Conservation (phyloP, 352 stramenopile genomes). For the Pythium volutum region DNA sequence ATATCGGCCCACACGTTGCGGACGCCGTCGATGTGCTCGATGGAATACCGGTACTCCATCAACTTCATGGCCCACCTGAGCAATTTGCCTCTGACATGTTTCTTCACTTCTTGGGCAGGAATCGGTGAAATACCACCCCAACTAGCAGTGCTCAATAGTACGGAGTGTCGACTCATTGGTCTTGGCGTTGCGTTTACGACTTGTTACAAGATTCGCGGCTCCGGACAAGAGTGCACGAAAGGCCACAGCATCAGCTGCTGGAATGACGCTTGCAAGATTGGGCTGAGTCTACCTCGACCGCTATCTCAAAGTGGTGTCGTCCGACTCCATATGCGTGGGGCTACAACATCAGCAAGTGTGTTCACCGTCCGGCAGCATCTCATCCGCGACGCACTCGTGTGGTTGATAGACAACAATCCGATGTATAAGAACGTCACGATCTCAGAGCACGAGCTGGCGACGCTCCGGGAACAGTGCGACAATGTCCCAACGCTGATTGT, state of each 20-base stretch:
- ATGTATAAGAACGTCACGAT: slow-evolving; percentile 2
- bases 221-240: slow-evolving; percentile 1
- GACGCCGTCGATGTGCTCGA: slow-evolving; percentile 22
- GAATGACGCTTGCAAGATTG: slow-evolving; percentile 9
- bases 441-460: background rate
- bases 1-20: slow-evolving; percentile 23
- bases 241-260: slow-evolving; percentile 7
- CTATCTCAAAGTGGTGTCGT: background rate
- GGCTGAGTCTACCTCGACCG: background rate
- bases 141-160: background rate
- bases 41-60: slow-evolving; percentile 3
- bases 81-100: slow-evolving; percentile 12
- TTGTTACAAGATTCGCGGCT: slow-evolving; percentile 9
- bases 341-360: background rate
- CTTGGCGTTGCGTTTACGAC: slow-evolving; percentile 4
- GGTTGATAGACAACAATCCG: background rate
- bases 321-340: background rate
- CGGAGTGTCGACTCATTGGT: slow-evolving; percentile 3
- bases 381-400: slow-evolving; percentile 3
- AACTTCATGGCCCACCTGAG: slow-evolving; percentile 20
- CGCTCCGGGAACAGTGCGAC: background rate
- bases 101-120: slow-evolving; percentile 11
- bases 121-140: background rate
- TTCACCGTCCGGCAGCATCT: slow-evolving; percentile 3
- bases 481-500: background rate